Percentiles rank a stretch among this genome's conserved stretches.
phyloP scores from a whole-genome alignment of 768 basidiomycete species.

The Melanogaster broomeanus region DNA sequence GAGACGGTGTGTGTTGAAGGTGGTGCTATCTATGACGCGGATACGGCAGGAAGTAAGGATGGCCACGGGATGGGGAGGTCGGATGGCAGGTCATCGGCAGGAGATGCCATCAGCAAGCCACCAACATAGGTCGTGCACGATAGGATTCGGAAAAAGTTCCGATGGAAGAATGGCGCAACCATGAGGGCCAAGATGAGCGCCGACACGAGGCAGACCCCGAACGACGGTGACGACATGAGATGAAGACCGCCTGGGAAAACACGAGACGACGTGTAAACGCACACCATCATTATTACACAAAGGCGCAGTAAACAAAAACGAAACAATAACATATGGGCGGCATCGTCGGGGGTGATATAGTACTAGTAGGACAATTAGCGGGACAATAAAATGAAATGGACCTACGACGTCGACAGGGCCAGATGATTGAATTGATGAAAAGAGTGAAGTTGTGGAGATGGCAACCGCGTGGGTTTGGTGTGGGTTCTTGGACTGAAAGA shows the following conservation, averaged over 20 bases:
- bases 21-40: conserved; percentile 14
- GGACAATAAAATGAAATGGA: conserved; percentile 2
- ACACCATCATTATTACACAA: too few relatives aligned
- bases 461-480: background rate
- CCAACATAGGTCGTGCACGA: background rate
- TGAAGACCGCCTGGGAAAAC: conserved; percentile 15
- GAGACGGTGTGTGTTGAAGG: conserved; percentile 1
- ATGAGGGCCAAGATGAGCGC: conserved; percentile 20
- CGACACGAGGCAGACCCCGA: conserved; percentile 34
- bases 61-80: conserved; percentile 1
- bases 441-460: conserved; percentile 10
- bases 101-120: background rate
- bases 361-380: background rate
- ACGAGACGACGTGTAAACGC: conserved; percentile 8
- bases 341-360: too few relatives aligned
- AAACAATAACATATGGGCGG: too few relatives aligned
- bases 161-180: conserved; percentile 16
- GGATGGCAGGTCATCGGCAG: background rate
- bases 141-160: conserved; percentile 2
- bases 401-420: too few relatives aligned
- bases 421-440: conserved; percentile 2
- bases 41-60: conserved; percentile 1
- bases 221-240: conserved; percentile 10
- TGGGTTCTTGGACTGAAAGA: too few relatives aligned
- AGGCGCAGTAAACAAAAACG: background rate